phyloP scores from a whole-genome alignment of 208 protist genomes.

The Sergeia podlipaevii region DNA sequence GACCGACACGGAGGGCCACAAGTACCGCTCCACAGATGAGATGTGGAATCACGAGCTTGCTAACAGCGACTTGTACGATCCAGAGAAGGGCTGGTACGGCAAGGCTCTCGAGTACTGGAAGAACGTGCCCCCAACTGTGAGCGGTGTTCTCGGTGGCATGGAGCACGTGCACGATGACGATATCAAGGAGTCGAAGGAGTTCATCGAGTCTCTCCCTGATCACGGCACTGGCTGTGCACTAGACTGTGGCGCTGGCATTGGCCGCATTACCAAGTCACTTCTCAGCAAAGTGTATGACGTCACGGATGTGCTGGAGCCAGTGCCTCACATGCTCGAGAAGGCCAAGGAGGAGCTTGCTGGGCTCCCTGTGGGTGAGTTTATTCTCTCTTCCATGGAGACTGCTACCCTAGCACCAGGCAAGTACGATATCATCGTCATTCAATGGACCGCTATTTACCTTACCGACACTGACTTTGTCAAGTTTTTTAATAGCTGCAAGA shows the following conservation, averaged over 20 bases:
- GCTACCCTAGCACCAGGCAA: conserved; percentile 40
- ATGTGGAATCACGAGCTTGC: conserved; percentile 71
- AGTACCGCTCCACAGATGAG: conserved; percentile 50
- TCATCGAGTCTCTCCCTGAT: conserved; percentile 60
- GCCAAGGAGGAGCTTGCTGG: conserved; percentile 80
- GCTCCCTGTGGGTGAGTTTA: conserved; percentile 66
- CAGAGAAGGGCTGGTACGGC: conserved; percentile 81
- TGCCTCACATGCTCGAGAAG: conserved; percentile 80
- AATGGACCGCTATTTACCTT: conserved; percentile 93
- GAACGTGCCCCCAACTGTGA: conserved; percentile 77
- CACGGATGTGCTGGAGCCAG: conserved; percentile 86
- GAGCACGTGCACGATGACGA: conserved; percentile 73
- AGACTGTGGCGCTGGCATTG: conserved; percentile 91
- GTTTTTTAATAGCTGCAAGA: conserved; percentile 76
- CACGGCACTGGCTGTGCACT: conserved; percentile 64
- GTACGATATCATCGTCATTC: conserved; percentile 91
- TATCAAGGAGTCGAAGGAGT: conserved; percentile 48
- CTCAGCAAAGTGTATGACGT: conserved; percentile 58
- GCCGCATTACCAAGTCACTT: conserved; percentile 81
- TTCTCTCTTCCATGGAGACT: conserved; percentile 80
- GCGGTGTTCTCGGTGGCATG: conserved; percentile 90
- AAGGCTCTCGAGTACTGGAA: conserved; percentile 88
- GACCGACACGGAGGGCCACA: conserved; percentile 52
- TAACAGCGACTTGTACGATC: conserved; percentile 68
- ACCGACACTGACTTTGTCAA: conserved; percentile 90